A percentile compares a stretch with the other conserved stretches of the same genome.
Evolutionary conservation across 352 stramenopile species (phyloP).

Genomic region (Pilasporangium apinafurcum): DNA sequence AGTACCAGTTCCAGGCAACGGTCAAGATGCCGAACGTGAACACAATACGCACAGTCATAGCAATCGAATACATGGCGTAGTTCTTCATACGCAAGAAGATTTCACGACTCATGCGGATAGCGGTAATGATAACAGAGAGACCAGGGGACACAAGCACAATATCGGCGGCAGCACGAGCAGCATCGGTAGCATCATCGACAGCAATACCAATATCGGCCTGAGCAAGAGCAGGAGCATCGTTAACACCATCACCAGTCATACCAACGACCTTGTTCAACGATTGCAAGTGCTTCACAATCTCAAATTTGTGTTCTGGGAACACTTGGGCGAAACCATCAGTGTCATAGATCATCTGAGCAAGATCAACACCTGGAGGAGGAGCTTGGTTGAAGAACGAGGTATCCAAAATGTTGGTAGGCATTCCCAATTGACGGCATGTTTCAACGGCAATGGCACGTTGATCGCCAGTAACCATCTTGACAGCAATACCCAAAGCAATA

Average conservation of each 20-base stretch:
- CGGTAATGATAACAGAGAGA: constrained; percentile 85
- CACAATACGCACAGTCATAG: constrained; percentile 85
- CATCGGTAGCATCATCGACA: constrained; percentile 85
- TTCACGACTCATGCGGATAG: constrained; percentile 80
- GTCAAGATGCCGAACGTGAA: constrained; percentile 85
- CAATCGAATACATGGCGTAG: constrained; percentile 90
- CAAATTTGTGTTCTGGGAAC: constrained; percentile 90
- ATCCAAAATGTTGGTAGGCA: constrained; percentile 84
- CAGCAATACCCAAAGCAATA: constrained; percentile 85
- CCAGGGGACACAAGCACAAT: constrained; percentile 87
- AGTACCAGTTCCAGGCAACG: constrained; percentile 85
- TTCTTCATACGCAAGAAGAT: constrained; percentile 92
- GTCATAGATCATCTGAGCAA: constrained; percentile 85
- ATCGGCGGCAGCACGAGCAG: constrained; percentile 83
- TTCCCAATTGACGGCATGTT: constrained; percentile 86
- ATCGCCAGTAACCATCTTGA: constrained; percentile 97
- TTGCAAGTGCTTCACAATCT: constrained; percentile 89
- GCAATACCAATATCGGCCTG: constrained; percentile 91
- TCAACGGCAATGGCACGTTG: constrained; percentile 90
- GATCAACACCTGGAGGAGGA: constrained; percentile 47
- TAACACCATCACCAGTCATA: constrained; percentile 89
- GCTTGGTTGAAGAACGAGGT: constrained; percentile 75
- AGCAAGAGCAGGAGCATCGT: constrained; percentile 87
- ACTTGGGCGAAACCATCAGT: constrained; percentile 93
- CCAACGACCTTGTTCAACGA: constrained; percentile 74